Conservation (phyloP, 208 protist genomes). For the Acanthamoeba healyi region DNA sequence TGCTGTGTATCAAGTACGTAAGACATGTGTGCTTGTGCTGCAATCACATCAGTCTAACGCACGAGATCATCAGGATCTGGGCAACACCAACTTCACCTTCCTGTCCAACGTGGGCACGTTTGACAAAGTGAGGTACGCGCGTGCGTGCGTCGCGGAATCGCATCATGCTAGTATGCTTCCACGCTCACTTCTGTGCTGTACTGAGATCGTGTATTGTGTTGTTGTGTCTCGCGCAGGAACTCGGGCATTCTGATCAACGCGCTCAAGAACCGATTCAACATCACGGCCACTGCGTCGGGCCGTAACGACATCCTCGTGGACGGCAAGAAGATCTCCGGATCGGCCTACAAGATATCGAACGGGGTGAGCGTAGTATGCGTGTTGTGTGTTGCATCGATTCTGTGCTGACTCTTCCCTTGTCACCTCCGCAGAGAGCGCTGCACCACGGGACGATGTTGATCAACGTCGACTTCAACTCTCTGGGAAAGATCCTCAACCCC, state of each 20-base stretch:
- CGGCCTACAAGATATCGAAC: conserved; percentile 57
- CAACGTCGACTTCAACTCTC: conserved; percentile 61
- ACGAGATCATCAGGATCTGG: conserved; percentile 67
- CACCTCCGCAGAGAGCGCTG: neutral
- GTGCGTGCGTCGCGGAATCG: neutral
- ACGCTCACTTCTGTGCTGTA: neutral
- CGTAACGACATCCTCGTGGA: conserved; percentile 73
- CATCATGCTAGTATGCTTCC: no score
- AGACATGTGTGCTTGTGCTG: no score
- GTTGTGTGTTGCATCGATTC: neutral
- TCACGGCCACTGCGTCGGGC: conserved; percentile 41
- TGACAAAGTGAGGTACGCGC: conserved; percentile 2
- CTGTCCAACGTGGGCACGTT: conserved; percentile 17
- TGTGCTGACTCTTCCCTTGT: neutral
- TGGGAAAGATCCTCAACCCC: conserved; percentile 55
- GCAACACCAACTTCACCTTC: conserved; percentile 75
- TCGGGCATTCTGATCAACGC: conserved; percentile 65
- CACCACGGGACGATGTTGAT: conserved; percentile 74
- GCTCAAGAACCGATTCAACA: conserved; percentile 39
- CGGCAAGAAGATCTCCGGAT: conserved; percentile 56
- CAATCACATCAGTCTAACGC: no score
- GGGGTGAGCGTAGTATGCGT: neutral
- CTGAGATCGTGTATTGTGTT: neutral
- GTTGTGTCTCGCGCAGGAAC: neutral
- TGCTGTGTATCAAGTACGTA: conserved; percentile 71